These are phyloP conservation scores for Aspergillus haitiensis DNA, from an alignment of 495 filamentous ascomycete species.

Conservation along the genomic window DNA sequence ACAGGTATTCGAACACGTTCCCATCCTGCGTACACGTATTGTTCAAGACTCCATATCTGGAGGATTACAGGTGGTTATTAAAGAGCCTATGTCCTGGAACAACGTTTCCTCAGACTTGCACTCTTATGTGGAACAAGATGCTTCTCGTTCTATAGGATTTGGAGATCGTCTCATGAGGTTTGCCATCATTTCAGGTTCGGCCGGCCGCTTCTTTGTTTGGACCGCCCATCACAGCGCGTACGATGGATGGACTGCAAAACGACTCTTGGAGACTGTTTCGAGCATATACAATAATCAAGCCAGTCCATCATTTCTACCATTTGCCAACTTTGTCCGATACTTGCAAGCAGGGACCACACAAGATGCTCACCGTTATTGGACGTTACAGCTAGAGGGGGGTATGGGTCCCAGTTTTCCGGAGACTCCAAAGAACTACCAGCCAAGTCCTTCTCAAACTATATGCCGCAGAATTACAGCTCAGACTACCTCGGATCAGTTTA, in stretches of 20 bases:
- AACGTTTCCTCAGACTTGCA: constrained; percentile 15
- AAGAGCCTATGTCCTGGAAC: constrained; percentile 35
- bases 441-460: background rate
- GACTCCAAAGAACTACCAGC: constrained; percentile 7
- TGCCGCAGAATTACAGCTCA: background rate
- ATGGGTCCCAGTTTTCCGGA: constrained; percentile 17
- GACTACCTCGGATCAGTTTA: constrained; percentile 24
- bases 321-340: constrained; percentile 25
- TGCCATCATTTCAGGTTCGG: constrained; percentile 30
- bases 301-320: constrained; percentile 13
- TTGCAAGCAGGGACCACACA: constrained; percentile 19
- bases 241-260: constrained; percentile 57
- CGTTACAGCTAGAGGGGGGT: constrained; percentile 5
- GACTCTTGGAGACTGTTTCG: constrained; percentile 14
- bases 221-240: constrained; percentile 62
- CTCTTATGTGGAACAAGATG: constrained; percentile 17
- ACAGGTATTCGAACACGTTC: constrained; percentile 25
- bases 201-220: constrained; percentile 43
- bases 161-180: constrained; percentile 31
- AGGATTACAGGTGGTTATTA: constrained; percentile 47
- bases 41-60: constrained; percentile 25
- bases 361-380: constrained; percentile 12
- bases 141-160: constrained; percentile 1
- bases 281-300: background rate
- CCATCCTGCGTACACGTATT: constrained; percentile 41